Percentiles rank a stretch among this genome's conserved stretches.
phyloP scores from a whole-genome alignment of 2,329 filamentous ascomycete genomes.

The Dactylellina drechsleri region DNA sequence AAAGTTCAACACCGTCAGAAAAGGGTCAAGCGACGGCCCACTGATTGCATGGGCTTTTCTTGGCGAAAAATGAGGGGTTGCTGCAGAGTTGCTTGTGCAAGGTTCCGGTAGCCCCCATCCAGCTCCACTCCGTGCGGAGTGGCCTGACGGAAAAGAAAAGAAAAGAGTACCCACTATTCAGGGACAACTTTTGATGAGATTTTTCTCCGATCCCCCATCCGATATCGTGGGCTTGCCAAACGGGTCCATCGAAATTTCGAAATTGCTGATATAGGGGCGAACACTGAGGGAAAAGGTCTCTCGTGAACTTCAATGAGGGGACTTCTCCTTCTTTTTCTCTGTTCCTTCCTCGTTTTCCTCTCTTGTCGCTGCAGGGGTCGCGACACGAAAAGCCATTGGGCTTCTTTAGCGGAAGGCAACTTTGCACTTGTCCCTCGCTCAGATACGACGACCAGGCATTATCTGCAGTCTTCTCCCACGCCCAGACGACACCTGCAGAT shows the following conservation, averaged over 20 bases:
- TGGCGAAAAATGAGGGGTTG: slow-evolving; percentile 44
- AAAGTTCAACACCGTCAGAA: not conserved
- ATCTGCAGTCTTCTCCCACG: slow-evolving; percentile 6
- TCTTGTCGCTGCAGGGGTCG: slow-evolving; percentile 25
- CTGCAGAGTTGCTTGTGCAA: slow-evolving; percentile 44
- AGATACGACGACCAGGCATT: slow-evolving; percentile 48
- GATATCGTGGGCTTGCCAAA: slow-evolving; percentile 34
- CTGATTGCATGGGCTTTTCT: slow-evolving; percentile 27
- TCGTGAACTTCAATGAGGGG: slow-evolving; percentile 12
- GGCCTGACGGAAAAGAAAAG: slow-evolving; percentile 32
- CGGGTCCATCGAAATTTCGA: slow-evolving; percentile 18
- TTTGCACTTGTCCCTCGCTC: slow-evolving; percentile 35
- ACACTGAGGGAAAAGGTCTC: not conserved
- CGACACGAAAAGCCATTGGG: slow-evolving; percentile 23
- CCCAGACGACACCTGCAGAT: slow-evolving; percentile 42
- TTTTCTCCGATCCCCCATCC: slow-evolving; percentile 38
- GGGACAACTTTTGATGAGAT: slow-evolving; percentile 40
- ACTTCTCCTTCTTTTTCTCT: not conserved
- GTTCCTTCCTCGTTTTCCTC: too few species aligned
- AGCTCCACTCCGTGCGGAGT: slow-evolving; percentile 48
- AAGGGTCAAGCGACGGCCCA: slow-evolving; percentile 38
- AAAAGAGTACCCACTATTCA: slow-evolving; percentile 53
- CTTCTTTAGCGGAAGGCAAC: slow-evolving; percentile 35
- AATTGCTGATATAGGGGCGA: slow-evolving; percentile 32
- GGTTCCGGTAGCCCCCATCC: slow-evolving; percentile 45